Evolutionary conservation across 768 basidiomycete species (phyloP), one percentile per base, ranked within the genome.

Genomic region (Leccinum arenicola): DNA sequence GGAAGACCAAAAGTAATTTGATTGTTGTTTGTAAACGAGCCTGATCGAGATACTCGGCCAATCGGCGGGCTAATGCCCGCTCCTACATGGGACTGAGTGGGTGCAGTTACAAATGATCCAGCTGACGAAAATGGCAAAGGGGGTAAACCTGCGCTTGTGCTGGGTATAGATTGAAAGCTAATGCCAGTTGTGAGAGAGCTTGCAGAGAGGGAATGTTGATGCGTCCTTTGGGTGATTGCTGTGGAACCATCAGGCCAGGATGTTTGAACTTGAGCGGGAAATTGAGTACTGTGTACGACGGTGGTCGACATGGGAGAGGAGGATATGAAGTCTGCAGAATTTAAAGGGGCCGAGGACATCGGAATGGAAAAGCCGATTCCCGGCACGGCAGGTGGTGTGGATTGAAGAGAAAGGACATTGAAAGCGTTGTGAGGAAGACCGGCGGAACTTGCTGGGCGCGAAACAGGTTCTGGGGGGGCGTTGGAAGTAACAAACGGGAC

Each of bases 1-100:
- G 74, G 64, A n/a, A 73, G 66, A 72, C 73, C 69, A 59, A 76
- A 78, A 11, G 71, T 56, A 64, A 78, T 79, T 4, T 75, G 61
- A 59, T 74, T 81, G 58, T 76, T 68, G 33, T 77, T 80, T 50
- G 76, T 81, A 58, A 85, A 76, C 23, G 84, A 85, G 54, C 83
- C 80, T 25, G 84, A 84, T 49, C 83, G 79, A 45, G 82, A 82
- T 75, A 85, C 79, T 58, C 84, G 75, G 33, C 84, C 83, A 55
- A 83, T 75, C 31, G 74, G 70, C 3, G 73, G 70, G 43, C 69
- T 74, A 47, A 73, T 73, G 7, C 70, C 72, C 0, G 65, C 57
- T 0, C 65, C 59, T 35, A 53, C 55, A 45, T 60, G 70, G 27
- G 66, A 27, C 49, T 67, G 72, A 54, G 73, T 56, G 54, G 72